A percentile compares a stretch with the other conserved stretches of the same genome.
These are phyloP conservation scores for Solanum pennellii DNA, from an alignment of 257 asterid species.

Conservation along the genomic window DNA sequence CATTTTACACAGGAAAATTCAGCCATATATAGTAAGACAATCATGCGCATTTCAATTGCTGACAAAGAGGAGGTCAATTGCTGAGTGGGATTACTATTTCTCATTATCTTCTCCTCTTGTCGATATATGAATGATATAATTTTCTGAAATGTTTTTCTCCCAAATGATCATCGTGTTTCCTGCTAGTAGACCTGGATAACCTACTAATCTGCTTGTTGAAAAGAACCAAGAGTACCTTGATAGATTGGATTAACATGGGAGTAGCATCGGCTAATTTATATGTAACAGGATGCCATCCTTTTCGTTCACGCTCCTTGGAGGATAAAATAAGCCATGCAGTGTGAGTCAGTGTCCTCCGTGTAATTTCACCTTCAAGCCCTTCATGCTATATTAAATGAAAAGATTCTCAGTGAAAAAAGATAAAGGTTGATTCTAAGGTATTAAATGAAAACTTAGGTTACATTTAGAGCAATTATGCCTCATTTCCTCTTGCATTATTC, in stretches of 20 bases:
- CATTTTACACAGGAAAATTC: background rate
- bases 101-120: background rate
- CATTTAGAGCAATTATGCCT: background rate
- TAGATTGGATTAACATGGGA: conserved; percentile 59
- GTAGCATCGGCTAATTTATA: conserved; percentile 87
- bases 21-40: background rate
- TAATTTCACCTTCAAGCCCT: conserved; percentile 64
- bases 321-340: conserved; percentile 82
- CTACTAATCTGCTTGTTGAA: background rate
- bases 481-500: background rate
- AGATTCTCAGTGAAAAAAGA: background rate
- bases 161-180: background rate
- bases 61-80: background rate
- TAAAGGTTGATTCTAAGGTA: background rate
- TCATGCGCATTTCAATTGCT: background rate
- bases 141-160: background rate
- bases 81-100: background rate
- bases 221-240: conserved; percentile 44
- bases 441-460: background rate
- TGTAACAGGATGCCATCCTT: conserved; percentile 97
- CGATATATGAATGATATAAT: background rate
- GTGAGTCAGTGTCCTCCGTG: conserved; percentile 84
- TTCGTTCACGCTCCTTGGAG: conserved; percentile 53
- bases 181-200: background rate
- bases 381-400: conserved; percentile 39